Conservation (phyloP, 2,329 filamentous ascomycete genomes). For the Raffaelea albimanens region DNA sequence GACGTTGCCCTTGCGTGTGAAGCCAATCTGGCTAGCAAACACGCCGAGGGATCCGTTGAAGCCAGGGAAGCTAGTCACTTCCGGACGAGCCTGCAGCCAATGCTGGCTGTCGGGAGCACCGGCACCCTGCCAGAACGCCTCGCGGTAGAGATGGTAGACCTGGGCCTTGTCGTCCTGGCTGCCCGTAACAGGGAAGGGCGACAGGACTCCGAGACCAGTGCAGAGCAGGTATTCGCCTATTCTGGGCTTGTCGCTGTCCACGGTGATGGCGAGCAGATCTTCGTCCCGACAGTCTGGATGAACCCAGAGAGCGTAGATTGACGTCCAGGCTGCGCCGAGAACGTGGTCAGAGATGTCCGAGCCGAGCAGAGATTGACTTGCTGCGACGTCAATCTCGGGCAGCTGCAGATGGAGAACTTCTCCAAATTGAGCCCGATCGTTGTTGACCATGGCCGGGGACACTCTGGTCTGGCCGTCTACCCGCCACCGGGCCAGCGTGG, state of each 20-base stretch:
- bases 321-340: slow-evolving; percentile 7
- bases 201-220: slow-evolving; percentile 10
- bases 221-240: slow-evolving; percentile 8
- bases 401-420: no score
- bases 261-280: slow-evolving; percentile 8
- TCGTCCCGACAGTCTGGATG: slow-evolving; percentile 7
- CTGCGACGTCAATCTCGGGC: no score
- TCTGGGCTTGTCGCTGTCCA: slow-evolving; percentile 4
- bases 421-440: slow-evolving; percentile 1
- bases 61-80: slow-evolving; percentile 36
- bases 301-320: slow-evolving; percentile 12
- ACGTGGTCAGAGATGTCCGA: neutral
- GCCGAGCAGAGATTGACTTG: no score
- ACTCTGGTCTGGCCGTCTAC: slow-evolving; percentile 3
- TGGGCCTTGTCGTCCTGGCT: neutral
- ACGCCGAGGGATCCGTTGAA: slow-evolving; percentile 11
- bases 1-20: slow-evolving; percentile 26
- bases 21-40: slow-evolving; percentile 29
- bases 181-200: slow-evolving; percentile 6
- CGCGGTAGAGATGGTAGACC: slow-evolving; percentile 12
- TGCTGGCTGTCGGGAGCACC: slow-evolving; percentile 39
- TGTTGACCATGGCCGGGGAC: slow-evolving; percentile 13
- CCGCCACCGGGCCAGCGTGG: slow-evolving; percentile 6
- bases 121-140: slow-evolving; percentile 14
- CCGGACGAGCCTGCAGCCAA: slow-evolving; percentile 55